These are phyloP conservation scores for Didymella glomerata DNA, from an alignment of 2,329 filamentous ascomycete genomes.

Conservation along the genomic window DNA sequence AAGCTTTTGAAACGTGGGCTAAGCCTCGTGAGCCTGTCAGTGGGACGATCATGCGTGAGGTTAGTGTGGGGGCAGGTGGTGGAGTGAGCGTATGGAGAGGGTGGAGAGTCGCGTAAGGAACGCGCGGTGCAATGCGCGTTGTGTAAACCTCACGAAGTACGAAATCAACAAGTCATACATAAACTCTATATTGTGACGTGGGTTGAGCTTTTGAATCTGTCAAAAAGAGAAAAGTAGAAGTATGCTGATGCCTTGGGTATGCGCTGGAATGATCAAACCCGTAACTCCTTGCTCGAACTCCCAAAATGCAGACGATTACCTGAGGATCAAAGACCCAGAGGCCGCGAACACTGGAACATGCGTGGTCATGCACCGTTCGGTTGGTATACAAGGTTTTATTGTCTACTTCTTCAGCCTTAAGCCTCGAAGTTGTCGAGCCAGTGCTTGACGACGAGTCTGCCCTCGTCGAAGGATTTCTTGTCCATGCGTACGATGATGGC, in stretches of 20 bases:
- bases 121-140: not conserved
- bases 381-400: not conserved
- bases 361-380: not conserved
- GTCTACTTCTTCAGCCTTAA: constrained; percentile 11
- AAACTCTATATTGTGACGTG: not conserved
- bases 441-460: constrained; percentile 78
- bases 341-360: not conserved
- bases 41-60: not conserved
- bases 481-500: constrained; percentile 84
- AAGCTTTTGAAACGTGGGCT: not conserved
- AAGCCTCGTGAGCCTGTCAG: not conserved
- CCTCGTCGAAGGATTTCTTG: constrained; percentile 75
- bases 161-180: not conserved
- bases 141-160: not conserved
- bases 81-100: not conserved
- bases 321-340: no score
- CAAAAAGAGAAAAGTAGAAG: not conserved
- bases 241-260: not conserved
- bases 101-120: not conserved
- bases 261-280: not conserved
- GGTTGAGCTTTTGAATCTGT: not conserved
- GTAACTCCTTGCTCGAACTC: no score
- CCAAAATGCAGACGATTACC: no score
- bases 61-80: not conserved
- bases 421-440: constrained; percentile 78